These are phyloP conservation scores for Oleoguttula mirabilis DNA, from an alignment of 495 filamentous ascomycete genomes.

Conservation along the genomic window DNA sequence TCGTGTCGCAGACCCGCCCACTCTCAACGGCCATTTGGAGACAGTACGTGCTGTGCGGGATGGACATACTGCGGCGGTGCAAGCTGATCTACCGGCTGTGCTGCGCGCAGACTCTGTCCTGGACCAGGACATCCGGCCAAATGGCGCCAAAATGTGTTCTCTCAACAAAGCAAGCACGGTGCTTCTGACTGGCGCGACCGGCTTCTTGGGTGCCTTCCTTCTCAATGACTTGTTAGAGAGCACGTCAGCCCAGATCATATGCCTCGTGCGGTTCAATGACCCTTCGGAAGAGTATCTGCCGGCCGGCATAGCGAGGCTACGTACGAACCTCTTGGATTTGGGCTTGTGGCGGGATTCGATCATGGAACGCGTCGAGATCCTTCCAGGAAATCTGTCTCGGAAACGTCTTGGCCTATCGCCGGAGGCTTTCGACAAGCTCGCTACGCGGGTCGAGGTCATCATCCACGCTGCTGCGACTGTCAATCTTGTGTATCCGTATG, in stretches of 20 bases:
- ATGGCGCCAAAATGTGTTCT: conserved; percentile 36
- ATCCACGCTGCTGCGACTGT: conserved; percentile 75
- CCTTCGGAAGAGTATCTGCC: conserved; percentile 41
- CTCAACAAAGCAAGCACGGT: conserved; percentile 50
- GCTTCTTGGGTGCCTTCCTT: conserved; percentile 78
- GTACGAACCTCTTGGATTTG: conserved; percentile 50
- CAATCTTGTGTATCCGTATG: conserved; percentile 77
- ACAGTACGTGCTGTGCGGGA: conserved; percentile 47
- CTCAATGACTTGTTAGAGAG: conserved; percentile 59
- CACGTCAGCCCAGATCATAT: conserved; percentile 52
- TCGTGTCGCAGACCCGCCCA: conserved; percentile 49
- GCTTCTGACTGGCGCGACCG: conserved; percentile 86
- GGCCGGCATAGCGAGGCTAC: conserved; percentile 44
- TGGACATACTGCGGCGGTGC: conserved; percentile 52
- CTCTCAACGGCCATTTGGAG: conserved; percentile 48
- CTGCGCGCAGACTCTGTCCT: conserved; percentile 47
- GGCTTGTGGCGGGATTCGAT: conserved; percentile 55
- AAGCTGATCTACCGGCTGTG: conserved; percentile 51
- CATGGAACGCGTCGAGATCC: conserved; percentile 54
- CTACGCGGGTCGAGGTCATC: conserved; percentile 58
- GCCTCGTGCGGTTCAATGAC: conserved; percentile 52
- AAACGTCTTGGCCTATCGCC: conserved; percentile 46
- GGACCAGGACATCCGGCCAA: conserved; percentile 44
- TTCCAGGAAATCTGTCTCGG: conserved; percentile 51
- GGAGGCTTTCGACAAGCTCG: conserved; percentile 45